phyloP scores from a whole-genome alignment of 2,329 filamentous ascomycete species.

The Herpotrichia juniperi region DNA sequence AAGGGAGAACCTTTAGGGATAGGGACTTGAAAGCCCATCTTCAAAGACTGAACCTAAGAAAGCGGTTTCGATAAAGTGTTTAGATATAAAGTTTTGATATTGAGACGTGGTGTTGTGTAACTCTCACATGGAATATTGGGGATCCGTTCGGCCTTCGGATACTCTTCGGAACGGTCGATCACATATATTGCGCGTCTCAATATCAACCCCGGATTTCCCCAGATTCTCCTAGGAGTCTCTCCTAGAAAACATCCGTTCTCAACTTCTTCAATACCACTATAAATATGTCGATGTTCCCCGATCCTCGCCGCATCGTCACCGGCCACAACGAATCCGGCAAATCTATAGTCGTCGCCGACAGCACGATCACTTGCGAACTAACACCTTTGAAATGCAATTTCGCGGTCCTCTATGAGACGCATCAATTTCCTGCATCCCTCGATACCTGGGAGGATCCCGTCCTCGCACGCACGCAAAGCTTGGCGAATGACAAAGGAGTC shows the following conservation, averaged over 20 bases:
- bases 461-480: neutral
- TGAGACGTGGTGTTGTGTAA: too few relatives aligned
- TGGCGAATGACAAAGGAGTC: neutral
- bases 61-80: too few relatives aligned
- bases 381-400: neutral
- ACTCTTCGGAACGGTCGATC: too few relatives aligned
- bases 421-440: neutral
- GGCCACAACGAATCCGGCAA: neutral
- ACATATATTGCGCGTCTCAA: too few relatives aligned
- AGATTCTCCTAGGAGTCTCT: too few relatives aligned
- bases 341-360: neutral
- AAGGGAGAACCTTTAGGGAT: constrained; percentile 7
- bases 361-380: neutral
- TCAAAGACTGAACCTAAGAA: too few relatives aligned
- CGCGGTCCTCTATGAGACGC: neutral
- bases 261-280: too few relatives aligned
- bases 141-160: too few relatives aligned
- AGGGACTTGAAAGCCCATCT: neutral
- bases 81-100: too few relatives aligned
- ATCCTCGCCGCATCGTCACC: constrained; percentile 1
- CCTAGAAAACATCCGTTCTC: too few relatives aligned
- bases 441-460: neutral
- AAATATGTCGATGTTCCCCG: neutral
- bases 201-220: too few relatives aligned
- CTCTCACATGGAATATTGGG: too few relatives aligned